Evolutionary conservation across 2,329 filamentous ascomycete species (phyloP), one percentile per base, ranked within the genome.

Genomic region (Aquanectria penicillioides): DNA sequence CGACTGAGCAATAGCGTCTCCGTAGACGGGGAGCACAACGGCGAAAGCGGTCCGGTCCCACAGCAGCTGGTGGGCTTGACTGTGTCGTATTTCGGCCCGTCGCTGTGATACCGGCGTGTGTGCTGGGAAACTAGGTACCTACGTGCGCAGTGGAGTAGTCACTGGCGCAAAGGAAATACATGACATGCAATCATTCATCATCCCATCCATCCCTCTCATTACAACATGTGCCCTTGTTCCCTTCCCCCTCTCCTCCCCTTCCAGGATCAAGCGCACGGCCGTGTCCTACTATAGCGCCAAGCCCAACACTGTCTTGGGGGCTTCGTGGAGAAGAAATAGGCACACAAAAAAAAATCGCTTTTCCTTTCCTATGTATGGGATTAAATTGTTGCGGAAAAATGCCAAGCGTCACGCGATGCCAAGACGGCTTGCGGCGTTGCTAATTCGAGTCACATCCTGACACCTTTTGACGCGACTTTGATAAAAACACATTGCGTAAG

Each of bases 321-420:
- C 41, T n/a, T 20, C 28, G 40, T 15, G n/a, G n/a, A n/a, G n/a
- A n/a, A n/a, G n/a, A n/a, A n/a, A n/a, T n/a, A n/a, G n/a, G n/a
- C n/a, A n/a, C n/a, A n/a, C n/a, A n/a, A n/a, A n/a, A n/a, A n/a
- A n/a, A n/a, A n/a, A n/a, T n/a, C n/a, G n/a, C n/a, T n/a, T n/a
- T n/a, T n/a, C n/a, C n/a, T n/a, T n/a, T n/a, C n/a, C n/a, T n/a
- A n/a, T n/a, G n/a, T n/a, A n/a, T n/a, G n/a, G n/a, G n/a, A n/a
- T n/a, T n/a, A n/a, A n/a, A n/a, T n/a, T n/a, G n/a, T n/a, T n/a
- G n/a, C n/a, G n/a, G n/a, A 26, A 47, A 28, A 36, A 34, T 34
- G 55, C 48, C 47, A 58, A 58, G 55, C 26, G 48, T 58, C 40
- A 58, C 55, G 55, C 55, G 17, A 58, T 57, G 54, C 54, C 54